Evolutionary conservation across 2,329 filamentous ascomycete species (phyloP).

Genomic region (Pseudogymnoascus sp.): DNA sequence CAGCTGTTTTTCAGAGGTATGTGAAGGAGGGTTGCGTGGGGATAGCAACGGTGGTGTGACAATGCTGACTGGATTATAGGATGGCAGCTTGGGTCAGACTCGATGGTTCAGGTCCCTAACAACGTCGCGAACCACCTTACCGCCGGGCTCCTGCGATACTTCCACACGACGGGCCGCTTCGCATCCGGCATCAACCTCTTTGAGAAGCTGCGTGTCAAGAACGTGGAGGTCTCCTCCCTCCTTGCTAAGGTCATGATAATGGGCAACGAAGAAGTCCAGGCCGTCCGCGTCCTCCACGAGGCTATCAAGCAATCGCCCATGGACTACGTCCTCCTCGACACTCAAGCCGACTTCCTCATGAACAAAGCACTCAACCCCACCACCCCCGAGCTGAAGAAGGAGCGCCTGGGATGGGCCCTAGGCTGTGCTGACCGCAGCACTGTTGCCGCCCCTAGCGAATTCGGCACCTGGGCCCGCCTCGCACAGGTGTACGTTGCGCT

Average conservation of each 20-base stretch:
- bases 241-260: constrained; percentile 86
- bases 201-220: constrained; percentile 84
- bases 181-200: constrained; percentile 96
- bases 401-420: constrained; percentile 75
- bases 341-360: constrained; percentile 85
- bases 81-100: constrained; percentile 93
- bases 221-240: constrained; percentile 88
- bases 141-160: constrained; percentile 87
- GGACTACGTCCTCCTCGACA: constrained; percentile 95
- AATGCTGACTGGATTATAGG: constrained; percentile 42
- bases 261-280: constrained; percentile 95
- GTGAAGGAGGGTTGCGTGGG: constrained; percentile 10
- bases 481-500: constrained; percentile 89
- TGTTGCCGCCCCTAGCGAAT: constrained; percentile 91
- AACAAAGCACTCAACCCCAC: constrained; percentile 63
- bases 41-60: not conserved
- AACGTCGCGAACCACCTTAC: constrained; percentile 94
- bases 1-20: constrained; percentile 87
- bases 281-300: constrained; percentile 79
- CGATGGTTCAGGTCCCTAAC: constrained; percentile 94
- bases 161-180: constrained; percentile 89
- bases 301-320: constrained; percentile 87
- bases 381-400: constrained; percentile 49
- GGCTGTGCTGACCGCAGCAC: constrained; percentile 93
- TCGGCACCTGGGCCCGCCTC: constrained; percentile 89